Conservation (phyloP, 1,284 basidiomycete genomes). For the Ganoderma sp. region DNA sequence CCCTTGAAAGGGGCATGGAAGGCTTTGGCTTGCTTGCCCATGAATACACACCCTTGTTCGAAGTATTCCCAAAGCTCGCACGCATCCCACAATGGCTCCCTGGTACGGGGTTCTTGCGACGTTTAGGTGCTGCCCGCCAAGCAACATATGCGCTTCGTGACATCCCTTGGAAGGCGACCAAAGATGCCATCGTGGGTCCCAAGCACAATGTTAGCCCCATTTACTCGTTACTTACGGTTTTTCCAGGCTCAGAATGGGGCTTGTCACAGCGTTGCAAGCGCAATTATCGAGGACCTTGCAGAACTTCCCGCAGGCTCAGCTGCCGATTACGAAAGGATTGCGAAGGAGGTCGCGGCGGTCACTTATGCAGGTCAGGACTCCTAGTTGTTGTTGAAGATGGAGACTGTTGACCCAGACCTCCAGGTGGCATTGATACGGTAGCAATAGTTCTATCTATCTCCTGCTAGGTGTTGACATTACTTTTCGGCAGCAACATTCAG, state of each 20-base stretch:
- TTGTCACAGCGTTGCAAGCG: slow-evolving; percentile 6
- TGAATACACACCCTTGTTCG: slow-evolving; percentile 13
- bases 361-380: slow-evolving; percentile 12
- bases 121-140: neutral
- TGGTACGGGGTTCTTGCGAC: slow-evolving; percentile 17
- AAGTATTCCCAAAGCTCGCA: slow-evolving; percentile 14
- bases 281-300: slow-evolving; percentile 6
- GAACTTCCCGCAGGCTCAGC: neutral
- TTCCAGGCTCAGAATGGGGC: neutral
- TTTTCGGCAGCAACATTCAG: slow-evolving; percentile 30
- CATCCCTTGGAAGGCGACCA: slow-evolving; percentile 4
- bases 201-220: neutral
- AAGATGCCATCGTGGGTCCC: slow-evolving; percentile 2
- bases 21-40: slow-evolving; percentile 10
- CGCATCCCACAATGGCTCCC: slow-evolving; percentile 22
- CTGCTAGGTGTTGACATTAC: neutral
- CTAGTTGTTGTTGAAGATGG: neutral
- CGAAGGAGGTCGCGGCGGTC: slow-evolving; percentile 15
- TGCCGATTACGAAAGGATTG: slow-evolving; percentile 7
- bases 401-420: neutral
- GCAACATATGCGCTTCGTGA: slow-evolving; percentile 3
- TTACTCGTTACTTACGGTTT: neutral
- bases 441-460: neutral
- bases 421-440: slow-evolving; percentile 24
- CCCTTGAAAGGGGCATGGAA: slow-evolving; percentile 16